Conservation (phyloP, 23 red algal genomes). For the Gracilaria domingensis region DNA sequence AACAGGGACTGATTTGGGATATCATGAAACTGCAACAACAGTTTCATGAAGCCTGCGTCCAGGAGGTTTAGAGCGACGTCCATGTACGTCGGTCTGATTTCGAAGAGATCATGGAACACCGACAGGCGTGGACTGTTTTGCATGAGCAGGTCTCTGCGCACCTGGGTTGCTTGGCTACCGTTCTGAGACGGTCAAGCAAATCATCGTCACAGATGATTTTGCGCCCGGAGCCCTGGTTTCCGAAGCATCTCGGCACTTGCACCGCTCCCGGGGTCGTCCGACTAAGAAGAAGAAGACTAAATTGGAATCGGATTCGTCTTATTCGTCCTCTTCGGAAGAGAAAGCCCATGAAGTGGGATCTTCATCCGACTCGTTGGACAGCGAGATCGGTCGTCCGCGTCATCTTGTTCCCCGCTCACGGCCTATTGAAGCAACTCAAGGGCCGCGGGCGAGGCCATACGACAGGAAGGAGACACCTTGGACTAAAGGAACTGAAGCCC, state of each 20-base stretch:
- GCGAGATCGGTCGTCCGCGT: neutral
- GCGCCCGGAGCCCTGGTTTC: neutral
- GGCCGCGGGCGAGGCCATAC: neutral
- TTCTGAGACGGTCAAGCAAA: neutral
- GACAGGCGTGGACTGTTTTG: neutral
- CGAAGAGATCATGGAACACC: neutral
- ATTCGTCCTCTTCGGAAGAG: neutral
- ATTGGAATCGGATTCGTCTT: neutral
- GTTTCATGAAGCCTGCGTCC: neutral
- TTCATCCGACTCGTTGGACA: neutral
- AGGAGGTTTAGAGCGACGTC: neutral
- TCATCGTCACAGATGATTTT: neutral
- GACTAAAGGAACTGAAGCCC: slow-evolving; percentile 9
- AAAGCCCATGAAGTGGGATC: neutral
- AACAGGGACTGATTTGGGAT: neutral
- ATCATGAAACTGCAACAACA: neutral
- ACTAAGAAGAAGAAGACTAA: neutral
- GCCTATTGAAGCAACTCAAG: neutral
- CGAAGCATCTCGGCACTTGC: neutral
- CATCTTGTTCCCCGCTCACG: neutral
- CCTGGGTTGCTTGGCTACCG: neutral
- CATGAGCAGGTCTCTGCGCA: neutral
- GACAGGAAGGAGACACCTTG: neutral
- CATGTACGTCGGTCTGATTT: neutral
- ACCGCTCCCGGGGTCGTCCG: neutral